Percentiles rank a stretch among this genome's conserved stretches.
Evolutionary conservation across 2,329 filamentous ascomycete species (phyloP).

Genomic region (Lachnellula occidentalis): DNA sequence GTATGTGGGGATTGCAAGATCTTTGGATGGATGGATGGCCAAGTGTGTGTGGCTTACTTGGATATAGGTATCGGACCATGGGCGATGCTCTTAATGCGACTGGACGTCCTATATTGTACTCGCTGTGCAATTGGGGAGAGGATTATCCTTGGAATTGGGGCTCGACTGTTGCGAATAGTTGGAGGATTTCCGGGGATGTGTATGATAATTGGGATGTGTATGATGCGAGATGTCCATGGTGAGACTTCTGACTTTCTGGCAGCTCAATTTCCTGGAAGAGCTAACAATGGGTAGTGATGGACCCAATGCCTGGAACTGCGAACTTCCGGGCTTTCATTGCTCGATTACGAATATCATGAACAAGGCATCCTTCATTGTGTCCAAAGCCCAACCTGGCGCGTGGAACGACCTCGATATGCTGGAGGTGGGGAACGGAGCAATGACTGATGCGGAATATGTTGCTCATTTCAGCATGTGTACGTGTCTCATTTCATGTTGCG

Average conservation of each 20-base stretch:
- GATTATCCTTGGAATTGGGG: constrained; percentile 39
- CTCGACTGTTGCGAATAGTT: constrained; percentile 33
- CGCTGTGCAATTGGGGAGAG: constrained; percentile 44
- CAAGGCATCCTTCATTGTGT: constrained; percentile 27
- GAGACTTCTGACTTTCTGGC: not conserved
- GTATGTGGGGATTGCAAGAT: too few relatives aligned
- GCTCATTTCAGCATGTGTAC: constrained; percentile 29
- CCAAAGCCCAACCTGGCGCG: constrained; percentile 27
- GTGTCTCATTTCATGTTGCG: not conserved
- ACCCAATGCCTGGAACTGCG: constrained; percentile 29
- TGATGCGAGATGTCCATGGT: constrained; percentile 33
- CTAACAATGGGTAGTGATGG: constrained; percentile 31
- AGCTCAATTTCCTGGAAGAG: not conserved
- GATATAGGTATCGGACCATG: constrained; percentile 32
- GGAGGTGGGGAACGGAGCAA: constrained; percentile 34
- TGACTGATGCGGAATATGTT: constrained; percentile 34
- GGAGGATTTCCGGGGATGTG: constrained; percentile 36
- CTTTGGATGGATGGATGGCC: too few relatives aligned
- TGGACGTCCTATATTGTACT: constrained; percentile 35
- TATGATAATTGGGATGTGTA: constrained; percentile 36
- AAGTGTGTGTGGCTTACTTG: not conserved
- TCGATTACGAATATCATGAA: constrained; percentile 25
- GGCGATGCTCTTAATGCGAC: constrained; percentile 32
- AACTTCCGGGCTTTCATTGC: constrained; percentile 30
- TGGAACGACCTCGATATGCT: constrained; percentile 33